A percentile compares a stretch with the other conserved stretches of the same genome.
These are phyloP conservation scores for Beta lomatogona DNA, from an alignment of 179 eudicot genomes.

Conservation along the genomic window DNA sequence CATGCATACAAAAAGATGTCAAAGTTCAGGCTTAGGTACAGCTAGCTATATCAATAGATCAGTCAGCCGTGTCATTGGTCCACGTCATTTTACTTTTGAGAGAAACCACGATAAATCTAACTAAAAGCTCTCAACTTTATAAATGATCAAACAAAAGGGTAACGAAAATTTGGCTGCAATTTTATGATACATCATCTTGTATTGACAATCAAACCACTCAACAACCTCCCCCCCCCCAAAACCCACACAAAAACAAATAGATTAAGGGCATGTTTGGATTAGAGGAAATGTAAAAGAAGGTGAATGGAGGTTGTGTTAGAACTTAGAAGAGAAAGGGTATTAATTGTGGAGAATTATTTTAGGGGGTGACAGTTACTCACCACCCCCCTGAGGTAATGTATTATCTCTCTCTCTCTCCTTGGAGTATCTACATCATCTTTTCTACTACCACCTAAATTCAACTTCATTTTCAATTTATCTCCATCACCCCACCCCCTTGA, in stretches of 20 bases:
- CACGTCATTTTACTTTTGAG: not conserved
- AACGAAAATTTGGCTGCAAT: not conserved
- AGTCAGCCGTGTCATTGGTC: not conserved
- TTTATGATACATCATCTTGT: not conserved
- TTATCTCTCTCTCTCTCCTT: too few relatives aligned
- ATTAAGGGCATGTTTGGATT: too few relatives aligned
- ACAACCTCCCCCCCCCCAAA: not conserved
- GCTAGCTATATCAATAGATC: not conserved
- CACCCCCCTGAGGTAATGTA: too few relatives aligned
- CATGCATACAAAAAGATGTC: not conserved
- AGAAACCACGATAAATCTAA: not conserved
- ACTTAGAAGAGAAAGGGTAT: too few relatives aligned
- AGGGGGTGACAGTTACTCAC: too few relatives aligned
- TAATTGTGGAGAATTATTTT: too few relatives aligned
- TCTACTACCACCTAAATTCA: too few relatives aligned
- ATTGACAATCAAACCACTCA: not conserved
- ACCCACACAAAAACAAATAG: not conserved
- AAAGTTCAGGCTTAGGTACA: not conserved
- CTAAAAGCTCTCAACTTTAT: not conserved
- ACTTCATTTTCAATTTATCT: too few relatives aligned
- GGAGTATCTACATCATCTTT: too few relatives aligned
- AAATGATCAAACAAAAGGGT: not conserved
- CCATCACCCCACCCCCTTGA: too few relatives aligned
- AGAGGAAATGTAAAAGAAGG: too few relatives aligned
- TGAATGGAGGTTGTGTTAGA: too few relatives aligned